phyloP scores from a whole-genome alignment of 495 filamentous ascomycete species.

The Pyrenopolyporus hunteri region DNA sequence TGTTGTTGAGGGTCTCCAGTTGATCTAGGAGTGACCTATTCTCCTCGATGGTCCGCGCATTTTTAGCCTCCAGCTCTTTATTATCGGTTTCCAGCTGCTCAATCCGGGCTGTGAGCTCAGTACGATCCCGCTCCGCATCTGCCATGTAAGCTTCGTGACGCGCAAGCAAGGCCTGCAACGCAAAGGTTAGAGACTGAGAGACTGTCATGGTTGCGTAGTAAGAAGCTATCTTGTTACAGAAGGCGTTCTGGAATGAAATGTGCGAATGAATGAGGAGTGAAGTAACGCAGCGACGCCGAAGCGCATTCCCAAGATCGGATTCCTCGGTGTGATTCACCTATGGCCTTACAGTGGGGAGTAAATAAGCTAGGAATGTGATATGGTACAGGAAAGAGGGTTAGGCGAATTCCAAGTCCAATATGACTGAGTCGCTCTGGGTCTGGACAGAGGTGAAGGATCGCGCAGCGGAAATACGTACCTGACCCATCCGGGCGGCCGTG shows the following conservation, averaged over 20 bases:
- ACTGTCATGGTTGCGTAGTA: constrained; percentile 43
- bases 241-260: constrained; percentile 10
- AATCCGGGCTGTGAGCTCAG: constrained; percentile 70
- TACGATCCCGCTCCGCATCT: constrained; percentile 83
- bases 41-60: constrained; percentile 76
- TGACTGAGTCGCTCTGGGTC: no score
- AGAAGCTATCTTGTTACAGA: neutral
- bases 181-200: constrained; percentile 63
- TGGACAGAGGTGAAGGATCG: constrained; percentile 3
- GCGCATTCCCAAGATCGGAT: constrained; percentile 16
- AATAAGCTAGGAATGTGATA: constrained; percentile 21
- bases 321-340: neutral
- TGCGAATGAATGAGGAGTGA: constrained; percentile 3
- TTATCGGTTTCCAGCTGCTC: constrained; percentile 80
- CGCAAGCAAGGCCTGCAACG: constrained; percentile 83
- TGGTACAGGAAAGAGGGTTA: constrained; percentile 11
- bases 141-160: constrained; percentile 93
- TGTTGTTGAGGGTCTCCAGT: constrained; percentile 78
- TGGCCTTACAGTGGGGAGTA: neutral
- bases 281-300: constrained; percentile 4
- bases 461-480: constrained; percentile 64
- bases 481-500: constrained; percentile 82
- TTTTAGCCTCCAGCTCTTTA: constrained; percentile 71
- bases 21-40: constrained; percentile 79
- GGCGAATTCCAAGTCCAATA: constrained; percentile 3